Conservation (phyloP, 768 basidiomycete genomes). For the Cystobasidium tubakii region DNA sequence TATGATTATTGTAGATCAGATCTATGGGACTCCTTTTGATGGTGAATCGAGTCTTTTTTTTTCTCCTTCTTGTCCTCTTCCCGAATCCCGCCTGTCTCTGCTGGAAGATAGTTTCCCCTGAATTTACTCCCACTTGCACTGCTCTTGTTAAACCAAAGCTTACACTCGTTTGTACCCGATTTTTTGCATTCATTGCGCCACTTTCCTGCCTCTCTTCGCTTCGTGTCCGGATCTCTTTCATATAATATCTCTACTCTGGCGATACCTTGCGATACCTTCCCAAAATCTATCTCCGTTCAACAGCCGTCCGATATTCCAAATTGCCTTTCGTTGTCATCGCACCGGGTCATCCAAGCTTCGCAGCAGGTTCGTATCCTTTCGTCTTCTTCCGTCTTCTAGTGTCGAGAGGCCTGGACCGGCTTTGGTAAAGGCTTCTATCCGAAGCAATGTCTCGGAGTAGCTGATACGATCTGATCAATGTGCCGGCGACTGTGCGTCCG, state of each 20-base stretch:
- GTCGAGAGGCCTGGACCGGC: no score
- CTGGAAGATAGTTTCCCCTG: no score
- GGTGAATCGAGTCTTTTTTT: slow-evolving; percentile 4
- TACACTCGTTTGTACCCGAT: no score
- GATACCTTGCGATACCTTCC: no score
- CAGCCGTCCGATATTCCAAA: slow-evolving; percentile 17
- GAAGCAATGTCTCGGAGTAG: no score
- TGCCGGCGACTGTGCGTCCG: background rate
- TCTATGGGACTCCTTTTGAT: slow-evolving; percentile 32
- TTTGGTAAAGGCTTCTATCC: no score
- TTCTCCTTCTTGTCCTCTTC: background rate
- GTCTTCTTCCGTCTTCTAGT: no score
- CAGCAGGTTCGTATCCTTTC: slow-evolving; percentile 2
- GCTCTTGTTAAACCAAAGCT: background rate
- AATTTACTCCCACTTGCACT: no score
- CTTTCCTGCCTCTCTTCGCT: no score
- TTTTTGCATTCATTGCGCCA: background rate
- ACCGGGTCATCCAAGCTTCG: slow-evolving; percentile 28
- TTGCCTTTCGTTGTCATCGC: slow-evolving; percentile 15
- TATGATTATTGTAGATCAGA: slow-evolving; percentile 31
- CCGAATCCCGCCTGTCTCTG: no score
- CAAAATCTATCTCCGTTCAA: background rate
- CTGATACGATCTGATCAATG: background rate
- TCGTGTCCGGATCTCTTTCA: no score
- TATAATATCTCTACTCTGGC: no score